phyloP scores from a whole-genome alignment of 106 monocot species.

The Dendrobium huoshanense region DNA sequence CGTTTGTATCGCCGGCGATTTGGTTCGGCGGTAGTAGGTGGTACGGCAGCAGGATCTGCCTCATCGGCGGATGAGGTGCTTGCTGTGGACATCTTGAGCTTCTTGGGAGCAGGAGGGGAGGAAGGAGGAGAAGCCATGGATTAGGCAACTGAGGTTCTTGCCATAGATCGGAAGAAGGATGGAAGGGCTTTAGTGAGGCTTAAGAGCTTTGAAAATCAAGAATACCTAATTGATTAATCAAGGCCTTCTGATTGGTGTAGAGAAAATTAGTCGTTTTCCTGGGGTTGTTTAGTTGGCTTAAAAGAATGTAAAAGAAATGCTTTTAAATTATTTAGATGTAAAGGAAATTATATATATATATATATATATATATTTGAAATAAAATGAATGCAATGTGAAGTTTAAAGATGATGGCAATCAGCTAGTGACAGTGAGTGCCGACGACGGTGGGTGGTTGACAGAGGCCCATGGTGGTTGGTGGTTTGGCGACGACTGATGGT shows the following conservation, averaged over 20 bases:
- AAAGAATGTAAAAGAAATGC: too few species aligned
- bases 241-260: neutral
- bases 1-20: slow-evolving; percentile 56
- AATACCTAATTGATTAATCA: neutral
- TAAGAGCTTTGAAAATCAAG: neutral
- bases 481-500: too few species aligned
- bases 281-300: too few species aligned
- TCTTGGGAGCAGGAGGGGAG: slow-evolving; percentile 46
- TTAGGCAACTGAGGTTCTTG: neutral
- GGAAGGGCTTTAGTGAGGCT: neutral
- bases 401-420: too few species aligned
- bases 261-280: neutral
- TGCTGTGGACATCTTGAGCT: slow-evolving; percentile 47
- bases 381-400: too few species aligned
- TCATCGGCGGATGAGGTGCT: slow-evolving; percentile 18
- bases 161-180: neutral
- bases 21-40: neutral
- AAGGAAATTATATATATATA: too few species aligned
- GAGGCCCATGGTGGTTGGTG: too few species aligned
- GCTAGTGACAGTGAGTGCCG: too few species aligned
- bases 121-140: slow-evolving; percentile 36
- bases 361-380: too few species aligned
- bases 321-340: too few species aligned
- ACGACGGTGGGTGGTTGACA: too few species aligned
- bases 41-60: slow-evolving; percentile 1